Evolutionary conservation across 2,329 filamentous ascomycete genomes (phyloP), one percentile per base, ranked within the genome.

Genomic region (Ceratocystis diversiconidia): DNA sequence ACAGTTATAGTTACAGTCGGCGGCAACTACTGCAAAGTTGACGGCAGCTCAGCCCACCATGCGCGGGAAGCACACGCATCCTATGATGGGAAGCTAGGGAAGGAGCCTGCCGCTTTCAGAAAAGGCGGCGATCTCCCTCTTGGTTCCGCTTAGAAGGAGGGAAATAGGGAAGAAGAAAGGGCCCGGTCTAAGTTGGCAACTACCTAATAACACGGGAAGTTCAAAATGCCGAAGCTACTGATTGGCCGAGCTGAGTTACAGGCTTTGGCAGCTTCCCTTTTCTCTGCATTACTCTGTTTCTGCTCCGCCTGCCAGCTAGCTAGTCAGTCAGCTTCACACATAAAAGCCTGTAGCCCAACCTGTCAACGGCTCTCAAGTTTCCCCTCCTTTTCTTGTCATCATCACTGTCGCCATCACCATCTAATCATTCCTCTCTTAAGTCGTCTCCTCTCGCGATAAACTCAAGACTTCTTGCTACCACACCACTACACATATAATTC

Each of bases 281-380:
- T 52, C 36, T 41, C 36, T 52, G n/a, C 48, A 52, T 57, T 57
- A 15, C 22, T 28, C 6, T 28, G 52, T 25, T 30, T 57, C 17
- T 32, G 52, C 32, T 17, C 52, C 52, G 52, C 52, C 52, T 17
- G 52, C 50, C 19, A 32, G 52, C 52, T 41, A 41, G 10, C 36
- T 41, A 41, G 36, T 41, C 12, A 5, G 36, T 15, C 36, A 41
- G 36, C 10, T 41, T 62, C 25, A 48, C n/a, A 44, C 44, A 62
- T 46, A 62, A 62, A 62, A 48, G 61, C 61, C 61, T 30, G 28
- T 12, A n/a, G 52, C 52, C 52, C 52, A 25, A 7, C 52, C 6
- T 15, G 10, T n/a, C 28, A 32, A 6, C 2, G 2, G 2, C 17
- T 3, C 12, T 57, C 15, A 15, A 5, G 4, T 57, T 30, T 57